Evolutionary conservation across 2,329 filamentous ascomycete genomes (phyloP).

Genomic region (Colletotrichum eleusines): DNA sequence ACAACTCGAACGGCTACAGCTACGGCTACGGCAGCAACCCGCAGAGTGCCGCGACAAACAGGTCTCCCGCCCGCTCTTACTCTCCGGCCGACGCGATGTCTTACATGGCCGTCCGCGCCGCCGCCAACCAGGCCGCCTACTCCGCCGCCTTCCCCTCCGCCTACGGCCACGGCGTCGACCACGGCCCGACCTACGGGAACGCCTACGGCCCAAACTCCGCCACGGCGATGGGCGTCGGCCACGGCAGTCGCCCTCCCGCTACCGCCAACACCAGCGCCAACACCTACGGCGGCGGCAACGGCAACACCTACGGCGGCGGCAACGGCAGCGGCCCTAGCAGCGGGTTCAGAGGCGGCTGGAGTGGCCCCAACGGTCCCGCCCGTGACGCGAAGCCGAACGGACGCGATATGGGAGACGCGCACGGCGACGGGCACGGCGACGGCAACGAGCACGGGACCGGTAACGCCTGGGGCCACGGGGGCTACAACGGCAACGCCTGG

Average conservation of each 20-base stretch:
- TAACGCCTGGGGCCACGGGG: background rate
- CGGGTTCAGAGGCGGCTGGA: background rate
- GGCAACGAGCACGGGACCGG: too few species aligned
- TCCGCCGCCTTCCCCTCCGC: background rate
- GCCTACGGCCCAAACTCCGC: background rate
- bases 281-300: background rate
- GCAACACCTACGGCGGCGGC: too few species aligned
- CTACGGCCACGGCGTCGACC: background rate
- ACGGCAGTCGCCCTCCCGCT: background rate
- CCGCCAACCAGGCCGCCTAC: background rate
- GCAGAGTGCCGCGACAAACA: background rate
- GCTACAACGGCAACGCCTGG: background rate
- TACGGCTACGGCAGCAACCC: background rate
- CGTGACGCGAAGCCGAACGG: too few species aligned
- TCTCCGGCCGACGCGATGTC: background rate
- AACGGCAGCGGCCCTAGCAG: background rate
- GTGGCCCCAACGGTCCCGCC: background rate
- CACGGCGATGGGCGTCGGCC: constrained; percentile 2
- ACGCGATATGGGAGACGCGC: too few species aligned
- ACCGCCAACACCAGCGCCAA: background rate
- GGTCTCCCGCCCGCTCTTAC: background rate
- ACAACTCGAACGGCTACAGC: background rate
- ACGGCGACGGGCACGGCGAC: background rate
- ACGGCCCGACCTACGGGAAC: background rate
- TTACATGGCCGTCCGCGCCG: background rate